phyloP scores from a whole-genome alignment of 257 asterid species.

The Solanum gracilifrons region DNA sequence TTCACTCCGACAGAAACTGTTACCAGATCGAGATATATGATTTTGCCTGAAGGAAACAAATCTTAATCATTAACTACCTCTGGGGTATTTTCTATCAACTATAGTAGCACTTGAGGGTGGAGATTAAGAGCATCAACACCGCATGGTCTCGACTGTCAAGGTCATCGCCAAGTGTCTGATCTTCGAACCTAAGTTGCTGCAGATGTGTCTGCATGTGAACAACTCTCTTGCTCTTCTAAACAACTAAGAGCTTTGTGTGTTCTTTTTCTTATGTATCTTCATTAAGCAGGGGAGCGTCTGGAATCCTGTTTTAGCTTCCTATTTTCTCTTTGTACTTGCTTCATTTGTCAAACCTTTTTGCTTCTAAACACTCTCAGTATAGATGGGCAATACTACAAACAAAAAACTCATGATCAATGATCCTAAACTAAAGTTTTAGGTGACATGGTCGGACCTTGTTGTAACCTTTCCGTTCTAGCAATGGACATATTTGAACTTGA shows the following conservation, averaged over 20 bases:
- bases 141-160: background rate
- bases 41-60: background rate
- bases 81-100: background rate
- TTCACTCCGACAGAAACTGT: background rate
- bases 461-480: background rate
- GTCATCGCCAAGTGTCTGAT: background rate
- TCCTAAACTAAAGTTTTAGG: background rate
- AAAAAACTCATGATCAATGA: background rate
- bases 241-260: background rate
- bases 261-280: background rate
- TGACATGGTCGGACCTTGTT: background rate
- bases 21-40: background rate
- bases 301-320: background rate
- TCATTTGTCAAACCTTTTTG: background rate
- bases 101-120: background rate
- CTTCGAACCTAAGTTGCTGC: background rate
- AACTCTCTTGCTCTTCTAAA: background rate
- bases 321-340: background rate
- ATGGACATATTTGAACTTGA: background rate
- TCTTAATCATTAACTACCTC: background rate
- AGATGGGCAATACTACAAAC: background rate
- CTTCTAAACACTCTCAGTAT: background rate
- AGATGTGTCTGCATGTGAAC: background rate
- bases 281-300: background rate
- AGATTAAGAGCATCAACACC: background rate